phyloP scores from a whole-genome alignment of 129 eudicot genomes.

The Silybum marianum region DNA sequence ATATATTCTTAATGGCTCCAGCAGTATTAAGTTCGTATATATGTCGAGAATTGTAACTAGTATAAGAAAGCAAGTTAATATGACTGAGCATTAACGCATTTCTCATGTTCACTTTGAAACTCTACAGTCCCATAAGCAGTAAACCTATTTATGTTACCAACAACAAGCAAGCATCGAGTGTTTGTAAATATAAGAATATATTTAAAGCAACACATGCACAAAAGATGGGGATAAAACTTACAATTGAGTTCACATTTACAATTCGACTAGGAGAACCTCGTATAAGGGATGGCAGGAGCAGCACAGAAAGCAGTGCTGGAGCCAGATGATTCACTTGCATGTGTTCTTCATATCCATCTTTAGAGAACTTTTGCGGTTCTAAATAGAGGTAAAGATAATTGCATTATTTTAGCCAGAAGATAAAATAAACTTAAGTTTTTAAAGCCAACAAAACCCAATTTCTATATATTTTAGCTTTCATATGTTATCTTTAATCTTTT shows the following conservation, averaged over 20 bases:
- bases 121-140: background rate
- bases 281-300: constrained; percentile 88
- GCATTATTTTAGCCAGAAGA: constrained; percentile 20
- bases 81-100: background rate
- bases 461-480: background rate
- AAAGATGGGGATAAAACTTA: constrained; percentile 42
- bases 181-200: background rate
- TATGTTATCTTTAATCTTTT: background rate
- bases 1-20: background rate
- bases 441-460: background rate
- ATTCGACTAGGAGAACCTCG: constrained; percentile 99
- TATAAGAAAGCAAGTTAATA: background rate
- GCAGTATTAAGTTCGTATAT: background rate
- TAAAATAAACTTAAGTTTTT: background rate
- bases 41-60: background rate
- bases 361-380: constrained; percentile 92
- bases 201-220: background rate
- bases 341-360: constrained; percentile 89
- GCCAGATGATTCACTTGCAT: constrained; percentile 99
- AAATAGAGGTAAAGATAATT: constrained; percentile 14
- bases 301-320: constrained; percentile 83
- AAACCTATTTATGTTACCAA: background rate
- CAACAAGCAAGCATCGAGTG: background rate
- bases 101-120: background rate
- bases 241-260: constrained; percentile 83